Base-by-base conservation (phyloP, 306 rosid species). In the Trifolium dubium region DNA sequence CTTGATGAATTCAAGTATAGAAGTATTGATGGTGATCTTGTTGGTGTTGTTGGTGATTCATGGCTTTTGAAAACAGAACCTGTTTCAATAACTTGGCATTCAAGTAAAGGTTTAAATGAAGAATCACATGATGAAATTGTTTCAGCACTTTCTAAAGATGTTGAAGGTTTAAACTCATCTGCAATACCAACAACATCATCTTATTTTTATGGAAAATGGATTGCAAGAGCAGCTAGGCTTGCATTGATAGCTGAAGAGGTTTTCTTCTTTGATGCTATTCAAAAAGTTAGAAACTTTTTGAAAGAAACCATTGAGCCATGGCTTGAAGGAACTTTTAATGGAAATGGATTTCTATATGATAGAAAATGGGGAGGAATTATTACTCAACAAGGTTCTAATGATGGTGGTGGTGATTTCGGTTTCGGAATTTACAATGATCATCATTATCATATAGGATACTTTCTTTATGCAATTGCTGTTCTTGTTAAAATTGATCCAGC, bases 241-340 rank as follows among this genome's bases (percentile, higher is more conserved):
- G 97, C 91, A 43, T 66, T 93, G 81, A 91, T 93, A 78, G 98
- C 97, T 1, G 97, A 93, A 83, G 98, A 93, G 74, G 83, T 89
- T 32, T 14, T n/a, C 46, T 76, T 23, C 65, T 69, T 51, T 62
- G 89, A 88, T 46, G 93, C 80, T 66, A 86, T 90, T 84, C 85
- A 92, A 3, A 61, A 37, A 2, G 47, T 93, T 12, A 76, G 31
- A 37, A 86, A 80, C 43, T 93, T 81, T 50, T 72, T 93, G 81
- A 90, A 80, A 77, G 92, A 85, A 32, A 66, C 88, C 2, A 89
- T 91, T 77, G 85, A 83, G 84, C 97, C 98, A 4, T 93, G 98
- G 98, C 56, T 93, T 55, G 87, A 82, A 39, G 97, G 98, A 28
- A 89, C 83, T 49, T 91, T 93, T 1, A 64, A 53, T 19, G 93